Base-by-base conservation (phyloP, 495 filamentous ascomycete genomes). In the Parachaetomium inaequale region DNA sequence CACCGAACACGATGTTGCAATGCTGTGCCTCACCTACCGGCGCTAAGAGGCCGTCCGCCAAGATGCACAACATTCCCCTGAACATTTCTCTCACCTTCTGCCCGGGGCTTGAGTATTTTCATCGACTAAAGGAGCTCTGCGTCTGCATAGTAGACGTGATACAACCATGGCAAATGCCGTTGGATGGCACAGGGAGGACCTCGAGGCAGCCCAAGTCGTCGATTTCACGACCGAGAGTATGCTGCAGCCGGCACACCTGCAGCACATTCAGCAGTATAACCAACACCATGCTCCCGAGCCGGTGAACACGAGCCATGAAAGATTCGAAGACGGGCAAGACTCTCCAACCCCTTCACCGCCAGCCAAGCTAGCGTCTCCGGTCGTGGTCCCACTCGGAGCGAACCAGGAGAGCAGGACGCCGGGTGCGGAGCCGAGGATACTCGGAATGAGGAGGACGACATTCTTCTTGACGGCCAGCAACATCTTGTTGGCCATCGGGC, bases 391-490 rank as follows among this genome's bases (percentile, higher is more conserved):
- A 10, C 1, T 23, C 4, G n/a, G 25, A 36, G 1, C 26, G 14
- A 15, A 8, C 7, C 7, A 26, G 4, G 25, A 54, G 11, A 21
- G 7, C 38, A 28, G 11, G 5, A 4, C 38, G 3, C 17, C 50
- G 15, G 15, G 7, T 4, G 4, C 11, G 38, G 7, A 8, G 7
- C 14, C 23, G 38, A 56, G 25, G 38, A 61, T 63, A 29, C 11
- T 58, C 10, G 54, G 61, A 7, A 21, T 58, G 49, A 21, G 61
- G 45, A 63, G 19, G 49, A 57, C 61, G 14, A 63, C 61, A 0
- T 46, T 63, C 49, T 57, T 52, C 6, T n/a, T 63, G 45, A 32
- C 38, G 1, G 7, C 53, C 36, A 63, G 53, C 61, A 63, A 63
- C 38, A 58, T 58, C n/a, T 11, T 58, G 17, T 34, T 63, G 1